Base-by-base conservation (phyloP, 768 basidiomycete genomes). In the Tricholoma sp. region DNA sequence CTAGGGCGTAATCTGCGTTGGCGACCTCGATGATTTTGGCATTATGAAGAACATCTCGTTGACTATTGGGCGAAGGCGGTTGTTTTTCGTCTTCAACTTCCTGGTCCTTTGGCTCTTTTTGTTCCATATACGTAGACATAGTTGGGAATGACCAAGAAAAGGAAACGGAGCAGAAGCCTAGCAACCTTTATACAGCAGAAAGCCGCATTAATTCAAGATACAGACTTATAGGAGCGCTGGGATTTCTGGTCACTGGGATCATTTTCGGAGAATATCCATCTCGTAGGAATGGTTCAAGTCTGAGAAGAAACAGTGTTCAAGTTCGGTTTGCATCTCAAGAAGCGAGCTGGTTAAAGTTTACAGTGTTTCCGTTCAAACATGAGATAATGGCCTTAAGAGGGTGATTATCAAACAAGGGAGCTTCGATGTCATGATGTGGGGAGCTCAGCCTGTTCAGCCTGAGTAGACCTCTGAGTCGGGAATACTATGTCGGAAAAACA, bases 1-100 rank as follows among this genome's bases (percentile, higher is more conserved):
- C 77, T 50, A 77, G 62, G 5, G 79, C 77, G 57, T 73, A 74
- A 54, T 79, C 76, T 27, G 74, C 71, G 62, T 80, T 80, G 10
- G 52, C 16, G 29, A 67, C 67, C 52, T 70, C 66, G 21, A 71
- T 62, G 22, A 66, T 59, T 60, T 65, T 65, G 5, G 66, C 64
- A 46, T 62, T 59, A 49, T 24, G 47, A 29, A 62, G 57, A 24
- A 56, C 46, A 31, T 24, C 27, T 3, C 37, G 22, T 14, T 43
- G 55, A 45, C 18, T 37, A 52, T 43, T 32, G 8, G 8, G 55
- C 11, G 46, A 27, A 29, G 46, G 29, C 22, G 34, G 16, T 11
- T 45, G 31, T 53, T 66, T 62, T 29, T 62, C 60, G 27, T 61
- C 56, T 7, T 59, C 35, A 24, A 54, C 43, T 22, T 56, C 43